Conservation (phyloP, 345 rosid genomes). For the Triadica sebifera region DNA sequence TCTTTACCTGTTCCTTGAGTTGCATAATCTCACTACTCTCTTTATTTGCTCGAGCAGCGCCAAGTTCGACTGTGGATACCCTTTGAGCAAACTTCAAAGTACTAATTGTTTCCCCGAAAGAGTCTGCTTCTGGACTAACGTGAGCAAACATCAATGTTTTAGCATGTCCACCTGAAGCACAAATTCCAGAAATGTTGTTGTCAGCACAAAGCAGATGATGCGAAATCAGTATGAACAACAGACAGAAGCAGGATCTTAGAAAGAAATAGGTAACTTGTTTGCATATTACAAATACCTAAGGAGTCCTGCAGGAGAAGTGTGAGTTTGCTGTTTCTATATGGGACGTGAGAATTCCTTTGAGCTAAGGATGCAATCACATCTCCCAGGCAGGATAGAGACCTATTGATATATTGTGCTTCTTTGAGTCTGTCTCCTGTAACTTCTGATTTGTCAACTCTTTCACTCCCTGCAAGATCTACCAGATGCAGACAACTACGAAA, state of each 20-base stretch:
- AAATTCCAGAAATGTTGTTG: neutral
- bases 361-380: slow-evolving; percentile 91
- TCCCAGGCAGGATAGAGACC: slow-evolving; percentile 90
- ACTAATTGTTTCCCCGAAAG: slow-evolving; percentile 77
- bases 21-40: slow-evolving; percentile 76
- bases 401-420: slow-evolving; percentile 90
- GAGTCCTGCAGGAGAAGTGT: slow-evolving; percentile 94
- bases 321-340: slow-evolving; percentile 96
- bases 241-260: slow-evolving; percentile 5
- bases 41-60: slow-evolving; percentile 74
- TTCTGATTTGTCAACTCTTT: slow-evolving; percentile 89
- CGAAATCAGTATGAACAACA: neutral
- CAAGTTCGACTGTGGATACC: slow-evolving; percentile 77
- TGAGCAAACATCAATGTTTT: slow-evolving; percentile 95
- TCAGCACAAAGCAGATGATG: neutral
- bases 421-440: slow-evolving; percentile 89
- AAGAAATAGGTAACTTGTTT: neutral
- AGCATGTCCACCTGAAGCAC: slow-evolving; percentile 76
- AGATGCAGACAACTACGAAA: slow-evolving; percentile 81
- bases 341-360: slow-evolving; percentile 82
- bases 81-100: slow-evolving; percentile 92
- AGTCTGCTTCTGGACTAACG: slow-evolving; percentile 82
- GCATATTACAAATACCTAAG: slow-evolving; percentile 46
- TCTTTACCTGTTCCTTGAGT: slow-evolving; percentile 72
- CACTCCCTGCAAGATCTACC: slow-evolving; percentile 99